Percentiles rank a stretch among this genome's conserved stretches.
phyloP scores from a whole-genome alignment of 2,329 filamentous ascomycete species.

The Myriangium duriaei region DNA sequence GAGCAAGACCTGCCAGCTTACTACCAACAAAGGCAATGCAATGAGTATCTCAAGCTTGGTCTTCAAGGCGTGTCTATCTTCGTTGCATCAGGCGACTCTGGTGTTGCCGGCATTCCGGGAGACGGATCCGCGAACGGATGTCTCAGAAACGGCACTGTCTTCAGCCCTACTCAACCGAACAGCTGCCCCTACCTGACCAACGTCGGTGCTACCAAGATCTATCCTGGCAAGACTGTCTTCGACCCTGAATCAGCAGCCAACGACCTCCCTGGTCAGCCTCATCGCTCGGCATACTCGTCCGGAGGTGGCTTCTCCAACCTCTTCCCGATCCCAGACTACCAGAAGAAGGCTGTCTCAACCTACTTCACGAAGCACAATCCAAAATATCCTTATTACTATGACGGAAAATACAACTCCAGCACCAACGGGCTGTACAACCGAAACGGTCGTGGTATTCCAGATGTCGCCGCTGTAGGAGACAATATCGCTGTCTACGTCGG shows the following conservation, averaged over 20 bases:
- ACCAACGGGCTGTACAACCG: slow-evolving; percentile 34
- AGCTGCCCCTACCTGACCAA: slow-evolving; percentile 35
- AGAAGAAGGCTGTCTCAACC: slow-evolving; percentile 26
- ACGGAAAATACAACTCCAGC: too few species aligned
- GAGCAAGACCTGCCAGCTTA: slow-evolving; percentile 48
- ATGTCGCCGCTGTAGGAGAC: slow-evolving; percentile 41
- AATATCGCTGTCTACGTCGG: slow-evolving; percentile 34
- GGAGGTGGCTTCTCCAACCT: slow-evolving; percentile 32
- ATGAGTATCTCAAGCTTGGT: slow-evolving; percentile 50
- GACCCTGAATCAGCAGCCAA: slow-evolving; percentile 13
- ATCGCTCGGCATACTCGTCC: slow-evolving; percentile 32
- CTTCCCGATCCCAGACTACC: slow-evolving; percentile 31
- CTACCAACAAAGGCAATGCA: slow-evolving; percentile 49
- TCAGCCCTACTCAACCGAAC: slow-evolving; percentile 34
- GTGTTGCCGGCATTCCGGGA: too few species aligned
- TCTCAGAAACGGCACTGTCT: slow-evolving; percentile 31
- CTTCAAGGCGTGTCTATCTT: slow-evolving; percentile 50
- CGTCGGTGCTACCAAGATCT: slow-evolving; percentile 35
- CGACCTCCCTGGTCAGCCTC: slow-evolving; percentile 27
- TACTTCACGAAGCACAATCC: slow-evolving; percentile 30
- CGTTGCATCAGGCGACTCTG: slow-evolving; percentile 49
- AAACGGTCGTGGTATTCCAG: slow-evolving; percentile 31
- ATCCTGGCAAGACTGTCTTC: slow-evolving; percentile 13
- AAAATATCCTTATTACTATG: too few species aligned
- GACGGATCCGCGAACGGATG: slow-evolving; percentile 33